These are phyloP conservation scores for Torulaspora microellipsoides DNA, from an alignment of 805 yeast genomes.

Conservation along the genomic window DNA sequence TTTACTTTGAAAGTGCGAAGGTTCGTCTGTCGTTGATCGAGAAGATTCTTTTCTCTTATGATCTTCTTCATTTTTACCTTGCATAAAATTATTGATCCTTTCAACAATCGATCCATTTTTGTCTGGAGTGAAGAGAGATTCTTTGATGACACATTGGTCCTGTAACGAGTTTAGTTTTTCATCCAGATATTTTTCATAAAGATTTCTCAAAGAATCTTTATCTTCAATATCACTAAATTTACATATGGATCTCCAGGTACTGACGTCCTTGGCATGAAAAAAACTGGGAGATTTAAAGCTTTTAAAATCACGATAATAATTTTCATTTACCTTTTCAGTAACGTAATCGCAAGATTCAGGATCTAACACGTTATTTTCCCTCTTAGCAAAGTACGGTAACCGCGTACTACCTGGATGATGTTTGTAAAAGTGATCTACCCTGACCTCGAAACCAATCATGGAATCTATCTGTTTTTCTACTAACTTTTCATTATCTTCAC, in stretches of 20 bases:
- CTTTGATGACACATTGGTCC: slow-evolving; percentile 19
- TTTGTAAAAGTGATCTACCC: slow-evolving; percentile 36
- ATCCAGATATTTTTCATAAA: slow-evolving; percentile 23
- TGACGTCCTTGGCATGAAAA: slow-evolving; percentile 27
- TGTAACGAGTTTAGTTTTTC: slow-evolving; percentile 25
- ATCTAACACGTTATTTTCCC: slow-evolving; percentile 24
- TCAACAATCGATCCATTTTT: slow-evolving; percentile 8
- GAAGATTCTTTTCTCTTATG: not conserved
- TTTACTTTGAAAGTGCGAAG: slow-evolving; percentile 15
- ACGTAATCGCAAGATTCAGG: slow-evolving; percentile 44
- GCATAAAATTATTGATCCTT: slow-evolving; percentile 13
- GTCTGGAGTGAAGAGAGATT: slow-evolving; percentile 3
- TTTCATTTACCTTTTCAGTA: slow-evolving; percentile 36
- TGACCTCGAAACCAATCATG: slow-evolving; percentile 38
- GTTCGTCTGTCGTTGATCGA: not conserved
- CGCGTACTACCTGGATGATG: slow-evolving; percentile 23
- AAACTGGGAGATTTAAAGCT: slow-evolving; percentile 24
- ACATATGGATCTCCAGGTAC: slow-evolving; percentile 36
- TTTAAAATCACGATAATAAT: slow-evolving; percentile 16
- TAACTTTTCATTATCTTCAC: slow-evolving; percentile 13
- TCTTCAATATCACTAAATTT: slow-evolving; percentile 26
- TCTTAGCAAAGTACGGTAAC: slow-evolving; percentile 22
- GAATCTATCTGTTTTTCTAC: slow-evolving; percentile 15
- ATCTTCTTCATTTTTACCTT: slow-evolving; percentile 1
- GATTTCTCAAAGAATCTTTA: slow-evolving; percentile 11